A percentile compares a stretch with the other conserved stretches of the same genome.
These are phyloP conservation scores for Pseudofabraea citricarpa DNA, from an alignment of 2,329 filamentous ascomycete species.

Conservation along the genomic window DNA sequence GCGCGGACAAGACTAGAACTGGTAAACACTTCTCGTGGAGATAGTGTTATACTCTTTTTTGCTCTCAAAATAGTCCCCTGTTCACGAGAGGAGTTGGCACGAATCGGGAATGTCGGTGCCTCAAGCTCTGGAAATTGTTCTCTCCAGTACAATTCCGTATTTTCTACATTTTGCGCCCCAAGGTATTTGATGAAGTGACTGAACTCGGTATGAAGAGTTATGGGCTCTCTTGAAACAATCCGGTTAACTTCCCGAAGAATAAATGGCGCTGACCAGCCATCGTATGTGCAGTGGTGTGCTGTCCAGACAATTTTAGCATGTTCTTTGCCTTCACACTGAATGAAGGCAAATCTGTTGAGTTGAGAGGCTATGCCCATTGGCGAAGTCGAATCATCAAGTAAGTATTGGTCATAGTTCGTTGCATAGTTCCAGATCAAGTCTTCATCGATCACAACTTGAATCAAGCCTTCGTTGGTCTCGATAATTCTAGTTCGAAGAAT, in stretches of 20 bases:
- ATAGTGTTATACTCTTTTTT: neutral
- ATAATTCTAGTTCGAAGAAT: constrained; percentile 1
- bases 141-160: neutral
- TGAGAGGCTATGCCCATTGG: neutral
- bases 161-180: neutral
- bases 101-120: neutral
- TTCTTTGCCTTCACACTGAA: neutral
- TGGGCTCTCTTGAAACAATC: too few species aligned
- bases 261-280: neutral
- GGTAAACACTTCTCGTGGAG: constrained; percentile 12
- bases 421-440: neutral
- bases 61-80: neutral
- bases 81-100: neutral
- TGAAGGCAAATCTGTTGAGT: neutral
- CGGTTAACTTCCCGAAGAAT: too few species aligned
- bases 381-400: neutral
- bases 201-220: too few species aligned
- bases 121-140: constrained; percentile 26
- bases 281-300: constrained; percentile 1
- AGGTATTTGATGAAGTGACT: neutral
- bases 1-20: constrained; percentile 38
- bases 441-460: constrained; percentile 1
- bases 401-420: neutral
- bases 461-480: neutral
- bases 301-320: neutral